Base-by-base conservation (phyloP, 495 filamentous ascomycete species). In the Usnea hakonensis region DNA sequence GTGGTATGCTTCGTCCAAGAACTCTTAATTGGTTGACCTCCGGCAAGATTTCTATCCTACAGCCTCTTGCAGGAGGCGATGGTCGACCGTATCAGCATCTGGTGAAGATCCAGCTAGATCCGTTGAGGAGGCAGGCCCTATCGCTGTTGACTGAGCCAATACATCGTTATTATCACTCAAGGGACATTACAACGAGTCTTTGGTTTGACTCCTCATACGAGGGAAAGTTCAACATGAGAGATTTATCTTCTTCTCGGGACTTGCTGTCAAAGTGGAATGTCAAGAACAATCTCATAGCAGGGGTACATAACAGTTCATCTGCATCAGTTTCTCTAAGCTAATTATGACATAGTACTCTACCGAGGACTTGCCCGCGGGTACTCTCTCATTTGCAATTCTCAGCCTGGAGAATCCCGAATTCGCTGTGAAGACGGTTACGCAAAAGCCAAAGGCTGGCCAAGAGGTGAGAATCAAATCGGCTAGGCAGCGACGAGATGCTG, bases 141-240 rank as follows among this genome's bases (percentile, higher is more conserved):
- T 82, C 86, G 57, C 77, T 96, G 11, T 73, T 96, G 23, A 83
- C 90, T 5, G 86, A 88, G 48, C 83, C 85, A 19, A 81, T 97
- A 33, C 83, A 96, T 69, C 81, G 91, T 54, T 93, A 85, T 64
- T 94, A 91, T 67, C 83, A 87, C 60, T 83, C 81, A 67, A 90
- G 88, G 66, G 81, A 85, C 16, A 86, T 97, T 66, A 79, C 77
- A 32, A 83, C 93, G 61, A 83, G 81, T 58, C 87, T 88, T 41
- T 99, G 93, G 94, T 97, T 91, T 70, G 88, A 91, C 63, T 81
- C 86, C 54, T 84, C 79, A 32, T 82, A 81, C 48, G 81, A 83
- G 21, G 78, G 76, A 35, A 85, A 79, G 13, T 79, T 94, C 59
- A 86, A 84, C 64, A 85, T 88, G 62, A 87, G 85, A 59, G 77